A percentile compares a stretch with the other conserved stretches of the same genome.
Conservation (phyloP, 2,329 filamentous ascomycete genomes). For the Fusarium algeriense region DNA sequence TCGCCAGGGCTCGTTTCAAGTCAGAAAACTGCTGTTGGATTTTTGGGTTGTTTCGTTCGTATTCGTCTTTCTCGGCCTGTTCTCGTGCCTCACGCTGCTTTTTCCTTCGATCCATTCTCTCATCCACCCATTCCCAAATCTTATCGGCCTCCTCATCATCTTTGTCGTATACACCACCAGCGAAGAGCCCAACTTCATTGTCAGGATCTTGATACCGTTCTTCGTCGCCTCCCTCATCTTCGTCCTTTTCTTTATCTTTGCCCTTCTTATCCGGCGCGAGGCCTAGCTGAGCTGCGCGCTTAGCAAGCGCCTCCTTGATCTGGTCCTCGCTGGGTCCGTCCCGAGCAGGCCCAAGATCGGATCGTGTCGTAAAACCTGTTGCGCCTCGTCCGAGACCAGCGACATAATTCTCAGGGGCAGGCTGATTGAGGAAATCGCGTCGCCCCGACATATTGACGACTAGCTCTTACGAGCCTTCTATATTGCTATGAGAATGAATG, state of each 20-base stretch:
- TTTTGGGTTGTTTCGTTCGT: slow-evolving; percentile 97
- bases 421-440: slow-evolving; percentile 89
- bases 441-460: slow-evolving; percentile 67
- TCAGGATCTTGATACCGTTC: slow-evolving; percentile 95
- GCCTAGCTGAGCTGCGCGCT: slow-evolving; percentile 88
- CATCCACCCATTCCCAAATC: slow-evolving; percentile 95
- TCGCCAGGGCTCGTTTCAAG: slow-evolving; percentile 88
- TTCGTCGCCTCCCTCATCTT: slow-evolving; percentile 80
- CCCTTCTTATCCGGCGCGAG: slow-evolving; percentile 74
- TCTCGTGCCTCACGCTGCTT: slow-evolving; percentile 95
- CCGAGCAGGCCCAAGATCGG: slow-evolving; percentile 92
- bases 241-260: slow-evolving; percentile 78
- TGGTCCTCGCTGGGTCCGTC: slow-evolving; percentile 98
- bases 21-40: slow-evolving; percentile 98
- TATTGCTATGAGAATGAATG: slow-evolving; percentile 7
- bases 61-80: slow-evolving; percentile 89
- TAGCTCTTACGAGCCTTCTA: slow-evolving; percentile 28
- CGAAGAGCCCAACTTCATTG: slow-evolving; percentile 95
- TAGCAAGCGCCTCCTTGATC: slow-evolving; percentile 96
- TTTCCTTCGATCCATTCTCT: slow-evolving; percentile 94
- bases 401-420: slow-evolving; percentile 88
- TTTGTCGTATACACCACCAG: slow-evolving; percentile 94
- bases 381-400: slow-evolving; percentile 97
- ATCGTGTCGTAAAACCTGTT: slow-evolving; percentile 97
- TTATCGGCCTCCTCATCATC: slow-evolving; percentile 98